A percentile compares a stretch with the other conserved stretches of the same genome.
Conservation (phyloP, 1,139 yeast genomes). For the Debaryomyces udenii region DNA sequence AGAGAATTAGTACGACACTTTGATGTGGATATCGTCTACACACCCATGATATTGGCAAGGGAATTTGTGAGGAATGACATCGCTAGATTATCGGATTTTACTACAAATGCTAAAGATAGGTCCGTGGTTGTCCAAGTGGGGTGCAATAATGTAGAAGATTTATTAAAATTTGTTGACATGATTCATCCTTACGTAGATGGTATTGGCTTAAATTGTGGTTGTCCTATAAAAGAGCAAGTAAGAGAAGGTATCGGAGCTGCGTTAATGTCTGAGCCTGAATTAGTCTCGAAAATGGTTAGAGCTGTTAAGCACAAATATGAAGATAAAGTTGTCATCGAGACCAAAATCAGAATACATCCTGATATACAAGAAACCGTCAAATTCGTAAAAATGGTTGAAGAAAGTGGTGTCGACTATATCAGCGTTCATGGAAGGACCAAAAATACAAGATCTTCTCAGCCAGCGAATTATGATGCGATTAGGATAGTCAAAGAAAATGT, state of each 20-base stretch:
- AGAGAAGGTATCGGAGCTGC: constrained; percentile 98
- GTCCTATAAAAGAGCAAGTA: constrained; percentile 94
- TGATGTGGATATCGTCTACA: constrained; percentile 79
- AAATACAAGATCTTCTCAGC: constrained; percentile 79
- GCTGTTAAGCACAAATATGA: constrained; percentile 81
- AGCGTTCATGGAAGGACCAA: constrained; percentile 94
- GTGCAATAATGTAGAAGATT: constrained; percentile 81
- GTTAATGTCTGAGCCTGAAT: constrained; percentile 78
- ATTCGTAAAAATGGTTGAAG: constrained; percentile 74
- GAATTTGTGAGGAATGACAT: constrained; percentile 86
- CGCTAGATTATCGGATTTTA: constrained; percentile 83
- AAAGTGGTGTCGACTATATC: constrained; percentile 89
- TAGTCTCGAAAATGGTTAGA: constrained; percentile 80
- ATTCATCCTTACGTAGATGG: constrained; percentile 92
- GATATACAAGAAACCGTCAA: constrained; percentile 71
- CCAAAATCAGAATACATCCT: constrained; percentile 85
- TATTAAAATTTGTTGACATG: constrained; percentile 82
- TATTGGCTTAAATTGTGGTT: constrained; percentile 93
- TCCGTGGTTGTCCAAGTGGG: constrained; percentile 91
- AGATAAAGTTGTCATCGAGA: constrained; percentile 71
- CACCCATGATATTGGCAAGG: constrained; percentile 95
- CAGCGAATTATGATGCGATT: constrained; percentile 84
- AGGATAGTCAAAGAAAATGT: constrained; percentile 62
- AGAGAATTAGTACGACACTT: constrained; percentile 78
- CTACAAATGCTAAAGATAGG: constrained; percentile 70